Base-by-base conservation (phyloP, 129 eudicot species). In the Gnaphalium uliginosum region DNA sequence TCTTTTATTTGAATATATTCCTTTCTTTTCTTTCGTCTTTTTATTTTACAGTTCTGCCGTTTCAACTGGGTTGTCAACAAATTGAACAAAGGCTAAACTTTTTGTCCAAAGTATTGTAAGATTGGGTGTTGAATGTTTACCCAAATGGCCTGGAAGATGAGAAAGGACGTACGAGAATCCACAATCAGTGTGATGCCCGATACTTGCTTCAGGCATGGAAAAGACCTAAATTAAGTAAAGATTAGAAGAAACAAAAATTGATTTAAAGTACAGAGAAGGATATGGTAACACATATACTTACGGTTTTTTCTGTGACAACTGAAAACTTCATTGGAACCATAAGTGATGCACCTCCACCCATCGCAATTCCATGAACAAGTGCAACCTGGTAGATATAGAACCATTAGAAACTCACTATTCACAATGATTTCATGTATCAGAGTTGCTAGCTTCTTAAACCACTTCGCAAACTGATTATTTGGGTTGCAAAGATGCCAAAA, bases 281-380 rank as follows among this genome's bases (percentile, higher is more conserved):
- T 30, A 5, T 29, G 0, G 71, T 18, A 15, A 50, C 51, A 32
- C 60, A 68, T 24, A 61, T 39, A 81, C 96, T 71, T 68, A 95
- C 99, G 4, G 96, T 87, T 79, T 95, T 95, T 27, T 91, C 97
- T 4, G 99, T 87, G 76, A 95, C 99, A 43, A 91, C 97, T 37
- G 99, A 95, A 76, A 95, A 95, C 72, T 85, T 91, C 94, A 89
- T 73, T 0, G 97, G 99, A 70, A 89, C 97, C 97, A 95, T 89
- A 53, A 95, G 83, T n/a, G 97, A 84, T 77, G 99, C 99, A 50
- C 99, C 99, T 59, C 99, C 99, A 41, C 99, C 99, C 99, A 95
- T 95, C 65, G 90, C 79, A 75, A 95, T 89, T 41, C 99, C 99
- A 83, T 95, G 86, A 76, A 84, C 97, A 79, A 95, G 90, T 84